These are phyloP conservation scores for Echria macrotheca DNA, from an alignment of 495 filamentous ascomycete genomes.

Conservation along the genomic window DNA sequence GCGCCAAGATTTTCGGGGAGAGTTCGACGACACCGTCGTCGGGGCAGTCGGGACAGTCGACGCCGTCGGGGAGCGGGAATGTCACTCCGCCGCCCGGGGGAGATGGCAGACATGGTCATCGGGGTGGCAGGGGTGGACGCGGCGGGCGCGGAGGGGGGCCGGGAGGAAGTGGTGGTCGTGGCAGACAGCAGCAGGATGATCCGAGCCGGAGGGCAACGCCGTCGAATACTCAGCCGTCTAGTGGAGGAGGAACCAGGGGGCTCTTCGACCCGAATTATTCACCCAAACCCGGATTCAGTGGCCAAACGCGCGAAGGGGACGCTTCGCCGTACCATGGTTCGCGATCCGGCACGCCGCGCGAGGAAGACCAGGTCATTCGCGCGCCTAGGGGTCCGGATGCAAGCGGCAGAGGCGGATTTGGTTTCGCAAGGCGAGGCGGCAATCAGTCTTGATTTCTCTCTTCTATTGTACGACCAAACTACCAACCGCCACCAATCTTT, in stretches of 20 bases:
- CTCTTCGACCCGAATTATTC: conserved; percentile 73
- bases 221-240: conserved; percentile 19
- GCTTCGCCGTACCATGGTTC: conserved; percentile 39
- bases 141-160: conserved; percentile 17
- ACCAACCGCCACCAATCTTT: conserved; percentile 95
- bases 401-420: conserved; percentile 70
- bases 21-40: too few relatives aligned
- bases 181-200: conserved; percentile 21
- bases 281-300: conserved; percentile 49
- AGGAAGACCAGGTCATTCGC: conserved; percentile 52
- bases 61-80: conserved; percentile 49
- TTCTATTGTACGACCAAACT: too few relatives aligned
- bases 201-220: conserved; percentile 14
- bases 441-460: conserved; percentile 31
- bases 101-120: conserved; percentile 30
- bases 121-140: conserved; percentile 21
- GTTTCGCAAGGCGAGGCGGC: conserved; percentile 39
- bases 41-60: conserved; percentile 41
- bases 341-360: conserved; percentile 41
- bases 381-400: conserved; percentile 69
- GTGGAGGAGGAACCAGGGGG: conserved; percentile 32
- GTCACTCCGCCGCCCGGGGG: conserved; percentile 55
- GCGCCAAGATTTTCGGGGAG: conserved; percentile 76
- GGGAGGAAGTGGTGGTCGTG: conserved; percentile 11
- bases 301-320: conserved; percentile 49